phyloP scores from a whole-genome alignment of 2,329 filamentous ascomycete species.

The Herpotrichia juniperi region DNA sequence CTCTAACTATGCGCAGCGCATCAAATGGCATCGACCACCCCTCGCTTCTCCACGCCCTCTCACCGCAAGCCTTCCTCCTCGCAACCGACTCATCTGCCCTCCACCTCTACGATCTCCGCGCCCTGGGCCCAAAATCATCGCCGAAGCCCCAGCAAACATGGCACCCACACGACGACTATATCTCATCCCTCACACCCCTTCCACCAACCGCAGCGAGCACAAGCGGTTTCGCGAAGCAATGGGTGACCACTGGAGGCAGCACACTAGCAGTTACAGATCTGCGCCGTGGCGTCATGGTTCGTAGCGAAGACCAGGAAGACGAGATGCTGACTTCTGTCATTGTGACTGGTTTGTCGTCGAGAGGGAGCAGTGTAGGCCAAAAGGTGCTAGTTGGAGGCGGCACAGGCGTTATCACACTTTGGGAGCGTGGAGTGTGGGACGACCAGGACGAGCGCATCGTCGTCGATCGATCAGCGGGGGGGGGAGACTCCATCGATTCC shows the following conservation, averaged over 20 bases:
- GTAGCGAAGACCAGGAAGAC: constrained; percentile 93
- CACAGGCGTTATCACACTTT: constrained; percentile 84
- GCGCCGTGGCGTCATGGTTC: constrained; percentile 81
- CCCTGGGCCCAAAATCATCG: constrained; percentile 51
- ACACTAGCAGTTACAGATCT: constrained; percentile 91
- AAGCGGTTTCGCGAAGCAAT: constrained; percentile 90
- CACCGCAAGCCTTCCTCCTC: constrained; percentile 85
- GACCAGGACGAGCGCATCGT: constrained; percentile 91
- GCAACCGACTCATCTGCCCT: constrained; percentile 89
- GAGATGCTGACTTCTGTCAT: constrained; percentile 84
- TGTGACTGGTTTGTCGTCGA: constrained; percentile 76
- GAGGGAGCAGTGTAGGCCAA: constrained; percentile 71
- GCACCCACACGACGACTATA: constrained; percentile 88
- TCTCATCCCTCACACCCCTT: constrained; percentile 84
- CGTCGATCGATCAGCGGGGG: constrained; percentile 67
- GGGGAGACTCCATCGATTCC: constrained; percentile 82
- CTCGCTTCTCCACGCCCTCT: constrained; percentile 80
- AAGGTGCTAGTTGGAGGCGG: constrained; percentile 79
- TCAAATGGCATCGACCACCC: constrained; percentile 69
- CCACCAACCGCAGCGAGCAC: constrained; percentile 81
- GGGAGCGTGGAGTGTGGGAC: constrained; percentile 94
- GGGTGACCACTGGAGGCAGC: constrained; percentile 89
- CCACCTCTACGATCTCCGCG: constrained; percentile 85
- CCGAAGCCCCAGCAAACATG: constrained; percentile 75
- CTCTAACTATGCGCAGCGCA: constrained; percentile 36